phyloP scores from a whole-genome alignment of 257 asterid species.

The Penstemon davidsonii region DNA sequence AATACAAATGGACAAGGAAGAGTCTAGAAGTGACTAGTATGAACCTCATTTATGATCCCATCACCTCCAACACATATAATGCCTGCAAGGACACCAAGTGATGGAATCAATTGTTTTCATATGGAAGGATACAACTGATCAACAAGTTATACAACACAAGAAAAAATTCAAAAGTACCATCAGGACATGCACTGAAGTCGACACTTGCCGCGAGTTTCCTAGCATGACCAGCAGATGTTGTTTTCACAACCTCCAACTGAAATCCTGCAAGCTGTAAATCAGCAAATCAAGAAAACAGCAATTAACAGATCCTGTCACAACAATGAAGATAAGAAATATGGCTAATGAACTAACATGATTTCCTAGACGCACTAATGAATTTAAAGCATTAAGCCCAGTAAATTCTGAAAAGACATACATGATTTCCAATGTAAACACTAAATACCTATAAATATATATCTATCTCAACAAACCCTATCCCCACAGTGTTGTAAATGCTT shows the following conservation, averaged over 20 bases:
- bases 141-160: not conserved
- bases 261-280: conserved; percentile 90
- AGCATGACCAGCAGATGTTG: conserved; percentile 99
- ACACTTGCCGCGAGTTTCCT: conserved; percentile 85
- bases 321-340: conserved; percentile 18
- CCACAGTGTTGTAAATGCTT: not conserved
- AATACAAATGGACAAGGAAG: conserved; percentile 24
- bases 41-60: conserved; percentile 97
- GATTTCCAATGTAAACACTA: not conserved
- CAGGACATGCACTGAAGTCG: conserved; percentile 96
- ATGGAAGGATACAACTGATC: conserved; percentile 21
- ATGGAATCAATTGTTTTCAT: conserved; percentile 28
- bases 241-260: conserved; percentile 87
- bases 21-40: conserved; percentile 27
- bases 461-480: not conserved
- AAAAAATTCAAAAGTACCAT: conserved; percentile 53
- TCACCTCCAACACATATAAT: conserved; percentile 99
- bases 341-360: not conserved
- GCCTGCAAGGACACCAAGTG: conserved; percentile 51
- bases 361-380: not conserved
- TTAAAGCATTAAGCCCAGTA: not conserved
- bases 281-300: conserved; percentile 27
- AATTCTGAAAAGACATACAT: not conserved
- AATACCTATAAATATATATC: conserved; percentile 6
- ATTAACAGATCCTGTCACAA: conserved; percentile 12